A percentile compares a stretch with the other conserved stretches of the same genome.
Evolutionary conservation across 371 early-diverging fungal genomes (phyloP).

Genomic region (Mucor lusitanicus): DNA sequence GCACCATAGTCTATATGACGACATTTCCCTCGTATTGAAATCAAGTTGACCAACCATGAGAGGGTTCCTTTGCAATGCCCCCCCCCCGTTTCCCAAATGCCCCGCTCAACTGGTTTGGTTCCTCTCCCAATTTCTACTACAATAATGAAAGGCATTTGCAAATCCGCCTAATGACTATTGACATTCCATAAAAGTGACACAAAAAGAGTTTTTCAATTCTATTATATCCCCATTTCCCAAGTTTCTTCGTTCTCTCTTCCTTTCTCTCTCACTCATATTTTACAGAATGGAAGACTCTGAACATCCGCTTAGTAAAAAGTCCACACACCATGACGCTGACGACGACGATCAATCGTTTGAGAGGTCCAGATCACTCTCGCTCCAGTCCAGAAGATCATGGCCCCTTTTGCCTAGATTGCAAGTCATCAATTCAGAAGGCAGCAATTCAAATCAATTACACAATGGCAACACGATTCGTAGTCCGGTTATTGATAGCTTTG

Average conservation of each 20-base stretch:
- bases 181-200: slow-evolving; percentile 12
- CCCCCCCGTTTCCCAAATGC: neutral
- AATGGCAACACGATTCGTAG: neutral
- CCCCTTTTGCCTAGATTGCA: slow-evolving; percentile 11
- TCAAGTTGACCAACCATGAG: neutral
- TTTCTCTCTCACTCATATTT: neutral
- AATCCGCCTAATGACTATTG: slow-evolving; percentile 3
- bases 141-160: neutral
- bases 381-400: slow-evolving; percentile 19
- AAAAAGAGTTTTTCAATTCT: neutral
- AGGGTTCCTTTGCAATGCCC: neutral
- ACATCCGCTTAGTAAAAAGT: neutral
- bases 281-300: slow-evolving; percentile 8
- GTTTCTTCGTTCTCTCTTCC: neutral
- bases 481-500: neutral
- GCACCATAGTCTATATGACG: neutral
- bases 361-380: slow-evolving; percentile 8
- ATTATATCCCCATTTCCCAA: neutral
- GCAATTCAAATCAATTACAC: neutral
- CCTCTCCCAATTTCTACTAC: neutral
- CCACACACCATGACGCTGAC: neutral
- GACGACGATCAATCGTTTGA: neutral
- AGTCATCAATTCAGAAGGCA: slow-evolving; percentile 1
- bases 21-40: neutral
- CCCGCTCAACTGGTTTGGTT: neutral